Evolutionary conservation across 169 alveolate species (phyloP), one percentile per base, ranked within the genome.

Genomic region (Plasmodium sp.): DNA sequence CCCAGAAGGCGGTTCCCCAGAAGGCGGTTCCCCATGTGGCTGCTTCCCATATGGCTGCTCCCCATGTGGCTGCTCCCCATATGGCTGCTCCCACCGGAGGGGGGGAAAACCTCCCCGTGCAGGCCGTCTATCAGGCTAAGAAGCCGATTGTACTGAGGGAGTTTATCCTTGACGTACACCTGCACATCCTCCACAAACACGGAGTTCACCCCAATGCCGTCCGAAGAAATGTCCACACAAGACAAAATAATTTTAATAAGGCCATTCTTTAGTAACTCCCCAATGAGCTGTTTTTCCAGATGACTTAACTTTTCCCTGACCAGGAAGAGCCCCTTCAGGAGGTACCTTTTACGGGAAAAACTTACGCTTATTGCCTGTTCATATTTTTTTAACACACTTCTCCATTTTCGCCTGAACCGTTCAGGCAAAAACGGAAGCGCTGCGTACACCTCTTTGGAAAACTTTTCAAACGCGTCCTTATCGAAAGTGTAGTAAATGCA

Each of bases 401-500:
- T 56, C 48, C 58, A 80, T 62, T 71, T 80, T 79, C 51, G n/a
- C 51, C 10, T 58, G 43, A 67, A 58, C 33, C 34, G 77, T 80
- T 90, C 83, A 90, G 73, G 75, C 18, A 90, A 62, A 7, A 54
- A 10, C 33, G 71, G 45, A 36, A 90, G 51, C 54, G 16, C 31
- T 80, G 71, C 67, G 83, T 90, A 90, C 36, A 90, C 33, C 2
- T 39, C 82, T 27, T 79, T 62, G 16, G 91, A 58, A 90, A 90
- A 80, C n/a, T 27, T 51, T 41, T 16, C 36, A 10, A 80, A 80
- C 10, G 31, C 39, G 45, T 80, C 90, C 58, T 54, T 43, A 43
- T 90, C 77, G 73, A 80, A 90, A 43, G 73, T 90, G 67, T 90
- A 90, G 73, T 90, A 90, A 33, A 90, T 90, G 48, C 94, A 90